Percentiles rank a stretch among this genome's conserved stretches.
Evolutionary conservation across 2,329 filamentous ascomycete genomes (phyloP).

Genomic region (Sporothrix sp.): DNA sequence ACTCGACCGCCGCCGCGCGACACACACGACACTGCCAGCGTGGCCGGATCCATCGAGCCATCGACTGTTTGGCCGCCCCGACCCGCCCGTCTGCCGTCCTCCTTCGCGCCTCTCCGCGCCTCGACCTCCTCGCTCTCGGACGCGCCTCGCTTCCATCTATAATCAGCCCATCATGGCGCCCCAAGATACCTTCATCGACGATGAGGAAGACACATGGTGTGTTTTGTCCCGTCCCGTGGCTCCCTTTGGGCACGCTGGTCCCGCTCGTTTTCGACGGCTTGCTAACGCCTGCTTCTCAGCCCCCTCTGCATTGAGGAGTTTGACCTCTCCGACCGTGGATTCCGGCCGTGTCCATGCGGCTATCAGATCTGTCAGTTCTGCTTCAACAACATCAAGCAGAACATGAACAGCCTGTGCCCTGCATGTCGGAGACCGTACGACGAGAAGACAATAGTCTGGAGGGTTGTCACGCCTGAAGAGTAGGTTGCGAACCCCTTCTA

Average conservation of each 20-base stretch:
- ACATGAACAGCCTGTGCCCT: slow-evolving; percentile 95
- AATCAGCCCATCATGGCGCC: slow-evolving; percentile 45
- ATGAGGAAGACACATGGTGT: slow-evolving; percentile 62
- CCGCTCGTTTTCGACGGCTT: neutral
- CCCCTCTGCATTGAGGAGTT: slow-evolving; percentile 98
- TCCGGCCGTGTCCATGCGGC: slow-evolving; percentile 91
- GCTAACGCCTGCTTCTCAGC: slow-evolving; percentile 38
- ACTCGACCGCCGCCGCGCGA: neutral
- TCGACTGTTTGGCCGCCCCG: neutral
- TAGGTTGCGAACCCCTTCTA: slow-evolving; percentile 39
- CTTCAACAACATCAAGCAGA: slow-evolving; percentile 98
- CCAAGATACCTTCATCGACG: slow-evolving; percentile 61
- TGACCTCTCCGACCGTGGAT: slow-evolving; percentile 94
- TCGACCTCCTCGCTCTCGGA: neutral
- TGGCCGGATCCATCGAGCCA: neutral
- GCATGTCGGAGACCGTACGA: slow-evolving; percentile 93
- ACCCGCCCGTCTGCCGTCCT: neutral
- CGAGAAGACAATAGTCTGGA: slow-evolving; percentile 95
- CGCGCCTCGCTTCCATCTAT: slow-evolving; percentile 5
- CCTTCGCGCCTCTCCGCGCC: no score
- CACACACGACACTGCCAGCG: neutral
- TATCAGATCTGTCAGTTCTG: slow-evolving; percentile 99
- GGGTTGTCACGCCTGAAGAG: slow-evolving; percentile 91
- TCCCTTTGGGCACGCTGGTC: neutral
- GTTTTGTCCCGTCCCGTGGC: slow-evolving; percentile 30